Conservation (phyloP, 1,284 basidiomycete genomes). For the Xerocomus nothofagi region DNA sequence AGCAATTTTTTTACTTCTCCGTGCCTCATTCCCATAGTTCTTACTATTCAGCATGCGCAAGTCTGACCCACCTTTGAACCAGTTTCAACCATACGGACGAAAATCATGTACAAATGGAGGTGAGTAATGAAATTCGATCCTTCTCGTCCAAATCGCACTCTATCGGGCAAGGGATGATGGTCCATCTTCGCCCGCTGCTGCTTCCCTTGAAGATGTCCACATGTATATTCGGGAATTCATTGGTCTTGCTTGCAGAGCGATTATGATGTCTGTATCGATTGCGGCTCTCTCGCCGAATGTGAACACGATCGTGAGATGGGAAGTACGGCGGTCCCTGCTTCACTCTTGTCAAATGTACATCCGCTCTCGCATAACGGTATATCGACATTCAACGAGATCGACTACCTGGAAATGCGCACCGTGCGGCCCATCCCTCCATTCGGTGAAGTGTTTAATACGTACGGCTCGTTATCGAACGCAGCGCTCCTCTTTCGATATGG, state of each 20-base stretch:
- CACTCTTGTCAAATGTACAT: constrained; percentile 6
- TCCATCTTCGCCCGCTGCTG: not conserved
- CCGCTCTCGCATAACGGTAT: constrained; percentile 11
- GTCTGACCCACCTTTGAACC: constrained; percentile 15
- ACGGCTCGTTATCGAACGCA: constrained; percentile 52
- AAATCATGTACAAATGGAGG: constrained; percentile 78
- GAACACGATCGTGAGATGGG: constrained; percentile 57
- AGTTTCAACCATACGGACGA: constrained; percentile 83
- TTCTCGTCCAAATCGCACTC: constrained; percentile 20
- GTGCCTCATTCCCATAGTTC: not conserved
- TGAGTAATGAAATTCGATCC: constrained; percentile 35
- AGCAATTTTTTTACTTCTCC: not conserved
- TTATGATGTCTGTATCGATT: constrained; percentile 78
- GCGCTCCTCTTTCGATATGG: constrained; percentile 34
- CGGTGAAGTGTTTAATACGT: constrained; percentile 83
- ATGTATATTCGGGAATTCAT: constrained; percentile 15
- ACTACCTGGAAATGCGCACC: constrained; percentile 67
- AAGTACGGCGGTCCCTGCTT: not conserved
- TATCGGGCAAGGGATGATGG: constrained; percentile 19
- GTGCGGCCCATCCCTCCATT: constrained; percentile 50
- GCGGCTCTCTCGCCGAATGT: constrained; percentile 76
- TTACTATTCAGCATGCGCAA: constrained; percentile 4
- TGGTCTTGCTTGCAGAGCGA: constrained; percentile 58
- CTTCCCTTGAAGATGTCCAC: constrained; percentile 4
- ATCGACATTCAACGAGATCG: constrained; percentile 28